Base-by-base conservation (phyloP, 2,329 filamentous ascomycete species). In the Ceratocystis lukuohia region DNA sequence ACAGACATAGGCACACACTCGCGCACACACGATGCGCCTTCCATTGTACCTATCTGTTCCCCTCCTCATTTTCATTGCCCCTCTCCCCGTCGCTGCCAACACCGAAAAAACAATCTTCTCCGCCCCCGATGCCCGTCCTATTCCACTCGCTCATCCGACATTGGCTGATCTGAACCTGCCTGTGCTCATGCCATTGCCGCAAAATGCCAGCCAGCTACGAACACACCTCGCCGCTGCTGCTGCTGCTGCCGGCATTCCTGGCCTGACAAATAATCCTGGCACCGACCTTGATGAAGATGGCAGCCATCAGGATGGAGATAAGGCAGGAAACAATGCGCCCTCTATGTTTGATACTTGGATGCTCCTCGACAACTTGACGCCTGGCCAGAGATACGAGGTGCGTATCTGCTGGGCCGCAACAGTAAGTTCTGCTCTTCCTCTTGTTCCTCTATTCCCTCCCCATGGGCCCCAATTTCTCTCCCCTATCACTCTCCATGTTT, bases 401-500 rank as follows among this genome's bases (percentile, higher is more conserved):
- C 86, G 94, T 65, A 81, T 96, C 68, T 97, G 93, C 77, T 99
- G 93, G 92, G 82, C 91, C 68, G 94, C 94, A 50, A 94, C 88
- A 68, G 93, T 96, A 81, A 76, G 88, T 81, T 17, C 53, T 28
- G 15, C 22, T 28, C 20, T 25, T 20, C 15, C 5, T 56, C 15
- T 5, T 57, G 22, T n/a, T 10, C 30, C 22, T 28, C 17, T 56
- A 10, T 25, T 5, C 6, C n/a, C 22, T 3, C n/a, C 17, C 46
- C 22, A 22, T 12, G 22, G n/a, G 46, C 46, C 46, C 46, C 61
- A 63, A 33, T 46, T 63, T 33, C 61, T 66, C n/a, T 7, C 15
- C 25, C 12, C 30, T 33, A 33, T 4, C 30, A 33, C 61, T 66
- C 8, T 7, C 15, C 44, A 8, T 6, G 1, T 6, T 25, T 30